Evolutionary conservation across 805 yeast species (phyloP).

Genomic region (Komagataella phaffii): DNA sequence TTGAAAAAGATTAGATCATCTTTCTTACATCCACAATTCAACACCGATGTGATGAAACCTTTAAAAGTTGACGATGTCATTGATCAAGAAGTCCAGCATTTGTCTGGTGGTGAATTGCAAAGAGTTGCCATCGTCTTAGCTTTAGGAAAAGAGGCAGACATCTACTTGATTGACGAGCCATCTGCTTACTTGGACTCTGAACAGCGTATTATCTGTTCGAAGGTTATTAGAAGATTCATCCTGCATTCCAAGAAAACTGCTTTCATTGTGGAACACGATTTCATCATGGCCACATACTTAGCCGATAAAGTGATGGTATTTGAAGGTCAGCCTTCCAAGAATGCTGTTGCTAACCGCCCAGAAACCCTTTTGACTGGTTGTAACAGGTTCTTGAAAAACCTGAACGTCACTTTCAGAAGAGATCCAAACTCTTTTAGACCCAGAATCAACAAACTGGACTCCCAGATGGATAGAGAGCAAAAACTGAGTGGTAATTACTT

Average conservation of each 20-base stretch:
- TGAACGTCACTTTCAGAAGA: conserved; percentile 97
- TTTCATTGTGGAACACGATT: conserved; percentile 99
- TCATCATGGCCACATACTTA: conserved; percentile 98
- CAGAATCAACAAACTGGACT: conserved; percentile 92
- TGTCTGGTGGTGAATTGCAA: conserved; percentile 99
- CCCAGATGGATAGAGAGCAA: conserved; percentile 99
- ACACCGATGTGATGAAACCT: conserved; percentile 96
- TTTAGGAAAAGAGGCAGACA: conserved; percentile 89
- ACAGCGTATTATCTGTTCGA: conserved; percentile 98
- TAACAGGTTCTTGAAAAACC: conserved; percentile 90
- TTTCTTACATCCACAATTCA: conserved; percentile 93
- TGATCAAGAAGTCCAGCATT: conserved; percentile 94
- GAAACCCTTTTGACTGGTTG: conserved; percentile 94
- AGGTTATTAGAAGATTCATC: conserved; percentile 94
- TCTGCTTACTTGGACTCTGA: conserved; percentile 98
- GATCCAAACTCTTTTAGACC: conserved; percentile 98
- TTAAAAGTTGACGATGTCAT: conserved; percentile 85
- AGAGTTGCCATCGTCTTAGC: conserved; percentile 96
- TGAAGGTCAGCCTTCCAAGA: conserved; percentile 85
- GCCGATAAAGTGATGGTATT: conserved; percentile 98
- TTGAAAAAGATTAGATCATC: conserved; percentile 92
- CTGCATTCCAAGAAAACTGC: conserved; percentile 97
- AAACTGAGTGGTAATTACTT: conserved; percentile 86
- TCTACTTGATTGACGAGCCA: conserved; percentile 96
- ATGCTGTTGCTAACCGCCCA: conserved; percentile 78